Conservation (phyloP, 73 alveolate species). For the Paramecium sonneborni region DNA sequence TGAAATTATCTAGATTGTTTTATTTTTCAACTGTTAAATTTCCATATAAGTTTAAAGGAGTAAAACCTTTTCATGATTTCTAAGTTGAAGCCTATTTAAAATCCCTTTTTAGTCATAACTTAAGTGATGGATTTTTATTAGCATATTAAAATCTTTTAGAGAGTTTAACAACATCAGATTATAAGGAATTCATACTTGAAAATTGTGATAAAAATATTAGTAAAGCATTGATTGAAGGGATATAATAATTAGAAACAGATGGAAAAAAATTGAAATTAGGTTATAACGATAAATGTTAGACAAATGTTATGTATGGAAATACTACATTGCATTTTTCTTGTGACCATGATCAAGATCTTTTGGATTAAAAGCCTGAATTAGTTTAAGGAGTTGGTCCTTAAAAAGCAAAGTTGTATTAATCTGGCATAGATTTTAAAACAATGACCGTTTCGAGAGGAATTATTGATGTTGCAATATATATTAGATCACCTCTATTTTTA, state of each 20-base stretch:
- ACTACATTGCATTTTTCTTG: background rate
- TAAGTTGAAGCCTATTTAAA: background rate
- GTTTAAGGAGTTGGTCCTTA: background rate
- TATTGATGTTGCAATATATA: background rate
- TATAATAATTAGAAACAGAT: background rate
- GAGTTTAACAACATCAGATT: background rate
- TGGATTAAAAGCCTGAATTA: background rate
- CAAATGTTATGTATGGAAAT: background rate
- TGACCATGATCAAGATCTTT: background rate
- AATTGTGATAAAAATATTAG: constrained; percentile 8
- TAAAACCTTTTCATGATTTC: background rate
- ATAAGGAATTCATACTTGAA: background rate
- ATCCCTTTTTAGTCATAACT: background rate
- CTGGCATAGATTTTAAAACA: background rate
- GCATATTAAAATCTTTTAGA: background rate
- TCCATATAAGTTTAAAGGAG: background rate
- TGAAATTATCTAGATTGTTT: background rate
- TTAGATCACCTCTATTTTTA: background rate
- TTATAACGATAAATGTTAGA: background rate
- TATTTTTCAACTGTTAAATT: background rate
- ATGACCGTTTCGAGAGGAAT: background rate
- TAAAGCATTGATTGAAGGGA: background rate
- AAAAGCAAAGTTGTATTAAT: background rate
- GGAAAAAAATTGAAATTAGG: background rate
- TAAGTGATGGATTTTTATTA: background rate